Percentiles rank a stretch among this genome's conserved stretches.
phyloP scores from a whole-genome alignment of 164 flowering plant species.

The Amborella trichopoda region DNA sequence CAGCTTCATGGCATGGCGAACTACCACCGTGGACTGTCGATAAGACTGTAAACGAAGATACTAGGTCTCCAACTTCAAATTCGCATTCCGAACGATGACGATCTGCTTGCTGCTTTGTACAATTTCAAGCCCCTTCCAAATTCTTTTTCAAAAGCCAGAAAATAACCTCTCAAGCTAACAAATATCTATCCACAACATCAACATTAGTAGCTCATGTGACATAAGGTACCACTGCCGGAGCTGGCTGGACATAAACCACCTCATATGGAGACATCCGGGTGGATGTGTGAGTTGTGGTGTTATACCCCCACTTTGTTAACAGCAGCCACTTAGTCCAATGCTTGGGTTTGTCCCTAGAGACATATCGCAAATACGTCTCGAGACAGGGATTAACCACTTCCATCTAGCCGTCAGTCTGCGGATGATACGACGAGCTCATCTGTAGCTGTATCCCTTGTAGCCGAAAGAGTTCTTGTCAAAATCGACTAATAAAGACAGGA shows the following conservation, averaged over 20 bases:
- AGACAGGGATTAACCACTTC: not conserved
- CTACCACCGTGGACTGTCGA: not conserved
- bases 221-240: not conserved
- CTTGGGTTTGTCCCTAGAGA: not conserved
- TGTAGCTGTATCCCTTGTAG: not conserved
- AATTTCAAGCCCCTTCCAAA: not conserved
- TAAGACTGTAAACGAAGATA: not conserved
- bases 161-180: not conserved
- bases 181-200: not conserved
- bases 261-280: not conserved
- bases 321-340: not conserved
- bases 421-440: not conserved
- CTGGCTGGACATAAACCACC: not conserved
- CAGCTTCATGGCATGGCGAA: not conserved
- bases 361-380: not conserved
- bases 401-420: not conserved
- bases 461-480: not conserved
- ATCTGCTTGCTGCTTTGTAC: not conserved
- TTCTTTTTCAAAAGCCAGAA: not conserved
- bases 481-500: not conserved
- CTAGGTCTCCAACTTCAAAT: not conserved
- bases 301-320: not conserved
- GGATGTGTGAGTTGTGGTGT: not conserved
- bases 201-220: not conserved
- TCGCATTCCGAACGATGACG: not conserved